These are phyloP conservation scores for Salvia hispanica DNA, from an alignment of 257 asterid genomes.

Conservation along the genomic window DNA sequence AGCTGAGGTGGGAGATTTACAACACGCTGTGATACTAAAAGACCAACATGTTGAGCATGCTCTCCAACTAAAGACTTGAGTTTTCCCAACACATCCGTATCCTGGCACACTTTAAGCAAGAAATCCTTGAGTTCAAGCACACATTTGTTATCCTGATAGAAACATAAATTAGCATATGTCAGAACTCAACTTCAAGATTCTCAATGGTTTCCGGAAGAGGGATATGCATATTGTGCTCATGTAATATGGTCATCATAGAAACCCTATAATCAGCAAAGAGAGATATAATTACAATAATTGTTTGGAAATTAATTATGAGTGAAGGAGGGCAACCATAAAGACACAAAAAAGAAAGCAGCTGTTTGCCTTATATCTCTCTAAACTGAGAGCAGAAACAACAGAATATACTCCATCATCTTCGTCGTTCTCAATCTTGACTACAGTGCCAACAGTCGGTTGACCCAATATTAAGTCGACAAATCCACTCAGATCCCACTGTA, in stretches of 20 bases:
- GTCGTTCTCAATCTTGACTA: conserved; percentile 76
- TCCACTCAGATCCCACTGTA: conserved; percentile 84
- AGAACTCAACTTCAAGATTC: conserved; percentile 18
- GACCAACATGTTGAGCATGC: conserved; percentile 58
- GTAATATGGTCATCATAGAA: conserved; percentile 16
- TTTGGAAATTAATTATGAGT: not conserved
- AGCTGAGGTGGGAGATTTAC: conserved; percentile 96
- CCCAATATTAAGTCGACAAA: conserved; percentile 84
- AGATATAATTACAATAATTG: not conserved
- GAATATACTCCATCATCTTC: conserved; percentile 85
- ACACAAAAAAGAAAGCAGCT: conserved; percentile 16
- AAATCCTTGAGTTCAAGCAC: conserved; percentile 59
- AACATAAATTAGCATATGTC: conserved; percentile 22
- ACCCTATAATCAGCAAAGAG: conserved; percentile 5
- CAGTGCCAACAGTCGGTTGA: conserved; percentile 88
- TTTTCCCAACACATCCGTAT: conserved; percentile 39
- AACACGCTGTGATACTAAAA: conserved; percentile 78
- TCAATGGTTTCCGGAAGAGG: not conserved
- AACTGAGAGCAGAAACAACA: conserved; percentile 65
- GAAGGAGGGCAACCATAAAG: not conserved
- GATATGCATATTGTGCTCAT: conserved; percentile 5
- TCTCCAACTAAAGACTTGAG: conserved; percentile 56
- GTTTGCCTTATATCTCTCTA: conserved; percentile 83
- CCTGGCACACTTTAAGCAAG: conserved; percentile 61
- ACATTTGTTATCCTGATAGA: conserved; percentile 53